Conservation (phyloP, 805 yeast genomes). For the Komagataella mondaviorum region DNA sequence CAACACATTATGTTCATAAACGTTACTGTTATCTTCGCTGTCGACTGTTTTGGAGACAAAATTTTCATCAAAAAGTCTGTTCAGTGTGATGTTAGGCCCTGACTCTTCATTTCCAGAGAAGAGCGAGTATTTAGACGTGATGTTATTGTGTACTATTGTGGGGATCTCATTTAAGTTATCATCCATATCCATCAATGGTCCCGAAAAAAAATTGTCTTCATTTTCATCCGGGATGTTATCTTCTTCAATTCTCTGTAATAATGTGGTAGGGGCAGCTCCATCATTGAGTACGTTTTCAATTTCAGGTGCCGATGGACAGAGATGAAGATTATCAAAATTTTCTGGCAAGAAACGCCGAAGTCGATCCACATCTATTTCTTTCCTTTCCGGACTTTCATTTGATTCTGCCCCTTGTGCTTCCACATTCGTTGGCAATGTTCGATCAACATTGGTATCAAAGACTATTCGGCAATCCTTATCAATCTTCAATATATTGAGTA, state of each 20-base stretch:
- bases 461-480: slow-evolving; percentile 33
- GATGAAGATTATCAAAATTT: slow-evolving; percentile 16
- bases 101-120: slow-evolving; percentile 15
- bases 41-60: slow-evolving; percentile 10
- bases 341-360: slow-evolving; percentile 4
- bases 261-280: slow-evolving; percentile 12
- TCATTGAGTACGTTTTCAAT: slow-evolving; percentile 23
- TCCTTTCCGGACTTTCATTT: background rate
- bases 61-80: slow-evolving; percentile 18
- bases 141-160: slow-evolving; percentile 2
- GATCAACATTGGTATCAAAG: slow-evolving; percentile 29
- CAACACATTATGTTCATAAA: slow-evolving; percentile 34
- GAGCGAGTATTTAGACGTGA: slow-evolving; percentile 18
- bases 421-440: slow-evolving; percentile 3
- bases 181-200: slow-evolving; percentile 6
- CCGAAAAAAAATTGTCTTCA: slow-evolving; percentile 1
- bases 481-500: slow-evolving; percentile 33
- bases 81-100: slow-evolving; percentile 18
- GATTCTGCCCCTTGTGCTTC: background rate
- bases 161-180: slow-evolving; percentile 1
- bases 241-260: slow-evolving; percentile 12
- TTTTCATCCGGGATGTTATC: slow-evolving; percentile 8
- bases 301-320: slow-evolving; percentile 65
- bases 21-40: slow-evolving; percentile 9
- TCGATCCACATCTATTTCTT: background rate